phyloP scores from a whole-genome alignment of 345 rosid genomes.

The Moricandia arvensis region DNA sequence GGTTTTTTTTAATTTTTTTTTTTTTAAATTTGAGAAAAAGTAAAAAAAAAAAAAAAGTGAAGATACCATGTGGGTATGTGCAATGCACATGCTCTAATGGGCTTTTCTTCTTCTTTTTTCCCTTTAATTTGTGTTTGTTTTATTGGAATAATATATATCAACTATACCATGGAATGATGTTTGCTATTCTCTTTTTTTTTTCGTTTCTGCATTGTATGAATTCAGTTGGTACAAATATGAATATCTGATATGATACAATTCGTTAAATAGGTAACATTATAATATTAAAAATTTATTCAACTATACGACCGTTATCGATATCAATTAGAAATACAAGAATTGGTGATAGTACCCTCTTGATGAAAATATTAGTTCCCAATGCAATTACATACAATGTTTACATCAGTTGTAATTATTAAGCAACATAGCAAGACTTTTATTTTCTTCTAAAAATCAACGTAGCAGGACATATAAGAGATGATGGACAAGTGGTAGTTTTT shows the following conservation, averaged over 20 bases:
- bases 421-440: constrained; percentile 11
- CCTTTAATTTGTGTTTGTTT: background rate
- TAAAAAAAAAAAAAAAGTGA: no score
- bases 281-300: background rate
- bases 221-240: background rate
- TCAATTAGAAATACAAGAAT: background rate
- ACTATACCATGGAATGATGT: background rate
- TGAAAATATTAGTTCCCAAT: background rate
- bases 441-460: no score
- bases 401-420: background rate
- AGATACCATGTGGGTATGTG: no score
- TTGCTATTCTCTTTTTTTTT: background rate
- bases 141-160: background rate
- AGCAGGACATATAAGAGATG: constrained; percentile 12
- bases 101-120: background rate
- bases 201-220: background rate
- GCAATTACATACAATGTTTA: background rate
- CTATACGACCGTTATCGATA: background rate
- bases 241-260: background rate
- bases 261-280: background rate
- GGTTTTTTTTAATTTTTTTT: no score
- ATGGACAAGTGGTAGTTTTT: constrained; percentile 26
- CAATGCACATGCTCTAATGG: no score
- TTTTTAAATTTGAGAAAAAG: no score
- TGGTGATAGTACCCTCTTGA: background rate